Conservation (phyloP, 2,329 filamentous ascomycete species). For the Mollisiaceae sp. region DNA sequence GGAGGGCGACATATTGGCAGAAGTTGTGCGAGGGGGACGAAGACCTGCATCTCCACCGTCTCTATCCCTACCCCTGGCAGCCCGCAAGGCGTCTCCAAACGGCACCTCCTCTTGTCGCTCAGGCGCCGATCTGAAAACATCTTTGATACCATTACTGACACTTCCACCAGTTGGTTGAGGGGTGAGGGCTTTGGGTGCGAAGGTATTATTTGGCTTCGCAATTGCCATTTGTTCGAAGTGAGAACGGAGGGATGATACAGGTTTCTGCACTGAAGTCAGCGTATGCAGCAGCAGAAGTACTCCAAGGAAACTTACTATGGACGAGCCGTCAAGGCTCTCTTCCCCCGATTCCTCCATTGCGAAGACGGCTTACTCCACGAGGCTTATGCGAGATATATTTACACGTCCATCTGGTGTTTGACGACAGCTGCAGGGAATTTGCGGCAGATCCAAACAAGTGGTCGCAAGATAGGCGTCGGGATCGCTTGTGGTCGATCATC, state of each 20-base stretch:
- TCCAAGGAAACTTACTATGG: conserved; percentile 58
- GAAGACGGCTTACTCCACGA: conserved; percentile 25
- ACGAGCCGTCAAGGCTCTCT: conserved; percentile 76
- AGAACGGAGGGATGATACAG: conserved; percentile 80
- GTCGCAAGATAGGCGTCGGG: conserved; percentile 2
- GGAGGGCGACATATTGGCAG: conserved; percentile 37
- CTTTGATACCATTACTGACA: conserved; percentile 24
- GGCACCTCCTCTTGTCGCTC: conserved; percentile 29
- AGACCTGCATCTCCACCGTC: conserved; percentile 34
- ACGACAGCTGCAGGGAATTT: conserved; percentile 27
- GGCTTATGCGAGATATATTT: conserved; percentile 22
- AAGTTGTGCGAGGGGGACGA: conserved; percentile 32
- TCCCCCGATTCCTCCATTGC: conserved; percentile 51
- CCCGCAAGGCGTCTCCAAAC: conserved; percentile 29
- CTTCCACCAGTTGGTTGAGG: conserved; percentile 36
- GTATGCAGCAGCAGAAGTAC: conserved; percentile 21
- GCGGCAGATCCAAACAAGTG: not conserved
- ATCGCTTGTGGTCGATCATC: conserved; percentile 21
- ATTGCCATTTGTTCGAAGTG: conserved; percentile 80
- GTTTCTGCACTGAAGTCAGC: conserved; percentile 59
- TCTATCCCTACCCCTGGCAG: conserved; percentile 36
- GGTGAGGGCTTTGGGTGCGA: conserved; percentile 34
- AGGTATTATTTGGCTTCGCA: conserved; percentile 46
- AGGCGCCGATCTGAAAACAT: conserved; percentile 26
- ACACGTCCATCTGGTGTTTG: conserved; percentile 32